These are phyloP conservation scores for Dysphania ambrosioides DNA, from an alignment of 148 eudicot genomes.

Conservation along the genomic window DNA sequence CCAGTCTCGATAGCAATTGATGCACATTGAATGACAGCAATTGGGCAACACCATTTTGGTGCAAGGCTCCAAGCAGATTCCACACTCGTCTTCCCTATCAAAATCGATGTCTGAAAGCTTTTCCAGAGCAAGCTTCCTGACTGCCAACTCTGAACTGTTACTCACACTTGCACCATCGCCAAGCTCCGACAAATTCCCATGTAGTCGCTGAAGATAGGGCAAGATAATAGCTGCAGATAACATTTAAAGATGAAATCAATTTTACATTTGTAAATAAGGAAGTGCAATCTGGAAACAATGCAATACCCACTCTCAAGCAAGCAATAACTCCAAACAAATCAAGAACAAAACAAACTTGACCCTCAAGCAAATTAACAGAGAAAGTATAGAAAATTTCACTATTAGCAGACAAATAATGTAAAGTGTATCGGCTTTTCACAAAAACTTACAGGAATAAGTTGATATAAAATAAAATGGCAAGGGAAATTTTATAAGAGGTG, in stretches of 20 bases:
- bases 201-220: conserved; percentile 56
- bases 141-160: conserved; percentile 19
- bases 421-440: too few species aligned
- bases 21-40: conserved; percentile 76
- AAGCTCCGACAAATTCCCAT: conserved; percentile 32
- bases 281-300: neutral
- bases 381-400: too few species aligned
- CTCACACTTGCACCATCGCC: conserved; percentile 25
- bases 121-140: conserved; percentile 30
- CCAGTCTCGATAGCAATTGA: conserved; percentile 70
- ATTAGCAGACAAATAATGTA: too few species aligned
- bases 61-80: conserved; percentile 75
- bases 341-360: too few species aligned
- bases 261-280: too few species aligned
- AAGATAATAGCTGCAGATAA: conserved; percentile 47
- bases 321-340: too few species aligned
- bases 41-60: conserved; percentile 65
- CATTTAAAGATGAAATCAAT: conserved; percentile 1
- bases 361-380: too few species aligned
- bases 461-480: too few species aligned
- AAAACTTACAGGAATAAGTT: too few species aligned
- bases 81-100: conserved; percentile 72
- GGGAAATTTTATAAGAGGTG: too few species aligned
- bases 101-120: conserved; percentile 37
- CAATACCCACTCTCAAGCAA: too few species aligned